Evolutionary conservation across 2,329 filamentous ascomycete species (phyloP).

Genomic region (Graphilbum ipis-grandicollis): DNA sequence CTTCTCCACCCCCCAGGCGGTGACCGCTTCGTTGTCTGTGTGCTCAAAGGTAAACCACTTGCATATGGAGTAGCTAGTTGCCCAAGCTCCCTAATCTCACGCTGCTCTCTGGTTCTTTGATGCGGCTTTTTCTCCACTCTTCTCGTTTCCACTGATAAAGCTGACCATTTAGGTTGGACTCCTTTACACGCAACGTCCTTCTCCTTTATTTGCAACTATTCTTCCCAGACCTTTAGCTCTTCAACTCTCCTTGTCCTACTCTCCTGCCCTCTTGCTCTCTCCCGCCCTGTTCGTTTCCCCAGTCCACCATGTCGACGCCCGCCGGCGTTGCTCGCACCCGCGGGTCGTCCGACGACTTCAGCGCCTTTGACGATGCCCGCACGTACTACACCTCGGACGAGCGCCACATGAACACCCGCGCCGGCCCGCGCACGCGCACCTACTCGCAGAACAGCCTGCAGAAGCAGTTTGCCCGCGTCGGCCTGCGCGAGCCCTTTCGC

Average conservation of each 20-base stretch:
- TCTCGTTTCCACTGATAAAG: too few relatives aligned
- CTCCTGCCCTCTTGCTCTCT: neutral
- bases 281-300: too few relatives aligned
- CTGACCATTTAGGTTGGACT: too few relatives aligned
- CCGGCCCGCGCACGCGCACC: slow-evolving; percentile 33
- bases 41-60: too few relatives aligned
- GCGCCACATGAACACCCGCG: slow-evolving; percentile 27
- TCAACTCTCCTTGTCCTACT: neutral
- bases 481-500: slow-evolving; percentile 34
- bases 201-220: neutral
- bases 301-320: neutral
- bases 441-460: slow-evolving; percentile 40
- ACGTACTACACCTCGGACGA: slow-evolving; percentile 42
- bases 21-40: too few relatives aligned
- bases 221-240: neutral
- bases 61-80: too few relatives aligned
- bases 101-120: too few relatives aligned
- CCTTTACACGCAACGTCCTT: too few relatives aligned
- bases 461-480: slow-evolving; percentile 34
- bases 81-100: too few relatives aligned
- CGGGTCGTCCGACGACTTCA: slow-evolving; percentile 27
- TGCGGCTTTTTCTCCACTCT: too few relatives aligned
- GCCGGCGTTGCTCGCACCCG: slow-evolving; percentile 5
- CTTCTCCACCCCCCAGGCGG: too few relatives aligned
- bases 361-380: slow-evolving; percentile 37